These are phyloP conservation scores for Smallanthus sonchifolius DNA, from an alignment of 129 eudicot genomes.

Conservation along the genomic window DNA sequence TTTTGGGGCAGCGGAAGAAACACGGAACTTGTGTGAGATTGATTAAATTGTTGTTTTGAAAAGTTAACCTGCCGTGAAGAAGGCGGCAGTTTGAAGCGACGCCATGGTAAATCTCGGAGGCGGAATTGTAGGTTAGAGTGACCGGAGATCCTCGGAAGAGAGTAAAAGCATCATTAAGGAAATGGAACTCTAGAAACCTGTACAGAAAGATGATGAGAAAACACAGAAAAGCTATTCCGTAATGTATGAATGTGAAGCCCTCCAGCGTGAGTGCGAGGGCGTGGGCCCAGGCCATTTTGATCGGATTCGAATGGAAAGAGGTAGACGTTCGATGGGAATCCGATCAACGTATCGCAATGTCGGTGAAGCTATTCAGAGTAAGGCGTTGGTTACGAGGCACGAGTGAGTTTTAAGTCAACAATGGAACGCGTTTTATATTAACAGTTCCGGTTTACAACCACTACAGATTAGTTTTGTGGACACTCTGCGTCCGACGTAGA, in stretches of 20 bases:
- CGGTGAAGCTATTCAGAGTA: no score
- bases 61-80: constrained; percentile 61
- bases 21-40: neutral
- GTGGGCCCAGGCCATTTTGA: constrained; percentile 16
- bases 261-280: constrained; percentile 25
- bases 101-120: constrained; percentile 53
- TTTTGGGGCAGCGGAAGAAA: neutral
- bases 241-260: constrained; percentile 46
- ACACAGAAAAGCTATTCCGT: constrained; percentile 18
- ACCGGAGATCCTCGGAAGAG: constrained; percentile 67
- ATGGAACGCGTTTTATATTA: no score
- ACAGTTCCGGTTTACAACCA: no score
- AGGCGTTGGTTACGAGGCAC: no score
- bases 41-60: no score
- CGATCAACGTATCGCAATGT: neutral
- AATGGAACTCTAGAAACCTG: constrained; percentile 67
- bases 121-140: constrained; percentile 50
- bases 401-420: no score
- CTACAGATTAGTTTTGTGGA: no score
- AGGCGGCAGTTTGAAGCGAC: constrained; percentile 65
- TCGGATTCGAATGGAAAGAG: neutral
- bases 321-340: neutral
- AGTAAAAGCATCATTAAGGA: constrained; percentile 48
- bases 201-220: constrained; percentile 36
- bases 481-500: no score